Evolutionary conservation across 345 rosid species (phyloP).

Genomic region (Microcos paniculata): DNA sequence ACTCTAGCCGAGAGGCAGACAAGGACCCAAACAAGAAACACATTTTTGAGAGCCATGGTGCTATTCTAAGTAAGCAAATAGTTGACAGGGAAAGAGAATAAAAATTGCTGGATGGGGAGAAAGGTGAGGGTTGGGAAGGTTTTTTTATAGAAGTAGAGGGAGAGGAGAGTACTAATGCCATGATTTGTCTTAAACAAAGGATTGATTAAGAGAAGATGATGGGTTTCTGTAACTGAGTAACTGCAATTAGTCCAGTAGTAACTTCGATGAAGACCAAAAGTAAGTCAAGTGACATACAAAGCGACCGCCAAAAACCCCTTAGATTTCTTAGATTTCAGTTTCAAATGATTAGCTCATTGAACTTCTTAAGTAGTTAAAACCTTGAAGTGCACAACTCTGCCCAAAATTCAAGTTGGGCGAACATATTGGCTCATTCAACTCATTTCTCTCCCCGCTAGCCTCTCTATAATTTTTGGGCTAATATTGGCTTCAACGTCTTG

Average conservation of each 20-base stretch:
- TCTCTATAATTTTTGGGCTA: too few relatives aligned
- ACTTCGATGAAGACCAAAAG: neutral
- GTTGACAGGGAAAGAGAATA: neutral
- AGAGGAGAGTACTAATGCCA: constrained; percentile 11
- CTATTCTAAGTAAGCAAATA: neutral
- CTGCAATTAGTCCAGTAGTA: neutral
- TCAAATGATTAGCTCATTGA: neutral
- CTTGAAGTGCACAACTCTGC: neutral
- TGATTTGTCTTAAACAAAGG: neutral
- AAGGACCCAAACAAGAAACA: constrained; percentile 18
- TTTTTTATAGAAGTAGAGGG: constrained; percentile 15
- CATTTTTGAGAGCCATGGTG: constrained; percentile 20
- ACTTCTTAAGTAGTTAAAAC: neutral
- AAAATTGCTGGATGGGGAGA: neutral
- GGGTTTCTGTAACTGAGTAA: constrained; percentile 6
- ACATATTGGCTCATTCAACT: too few relatives aligned
- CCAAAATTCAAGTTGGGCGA: too few relatives aligned
- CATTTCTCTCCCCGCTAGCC: too few relatives aligned
- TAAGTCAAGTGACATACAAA: neutral
- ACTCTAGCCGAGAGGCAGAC: constrained; percentile 17
- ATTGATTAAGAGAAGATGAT: constrained; percentile 11
- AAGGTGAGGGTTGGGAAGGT: neutral
- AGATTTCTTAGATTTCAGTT: neutral
- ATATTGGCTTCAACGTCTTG: neutral
- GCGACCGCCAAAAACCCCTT: neutral